Conservation (phyloP, 352 stramenopile species). For the Phytopythium montanum region DNA sequence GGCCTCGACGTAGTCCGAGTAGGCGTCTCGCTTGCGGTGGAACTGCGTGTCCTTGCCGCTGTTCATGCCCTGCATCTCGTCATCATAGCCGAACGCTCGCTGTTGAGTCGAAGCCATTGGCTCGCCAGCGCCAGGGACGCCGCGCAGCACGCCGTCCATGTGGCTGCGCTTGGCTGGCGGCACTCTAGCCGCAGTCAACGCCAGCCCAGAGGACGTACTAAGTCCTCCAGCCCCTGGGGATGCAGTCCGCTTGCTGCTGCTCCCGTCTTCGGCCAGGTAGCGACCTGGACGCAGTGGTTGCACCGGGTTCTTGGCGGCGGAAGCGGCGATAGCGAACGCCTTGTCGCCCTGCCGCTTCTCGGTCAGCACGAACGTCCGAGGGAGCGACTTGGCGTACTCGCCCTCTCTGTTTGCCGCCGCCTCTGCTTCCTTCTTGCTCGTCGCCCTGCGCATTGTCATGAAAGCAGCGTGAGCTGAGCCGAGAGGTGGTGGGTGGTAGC, state of each 20-base stretch:
- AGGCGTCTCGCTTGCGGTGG: conserved; percentile 80
- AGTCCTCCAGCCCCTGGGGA: not conserved
- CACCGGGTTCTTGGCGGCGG: conserved; percentile 45
- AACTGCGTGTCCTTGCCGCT: conserved; percentile 63
- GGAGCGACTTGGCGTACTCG: conserved; percentile 47
- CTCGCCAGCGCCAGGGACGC: conserved; percentile 37
- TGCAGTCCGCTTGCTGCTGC: conserved; percentile 8
- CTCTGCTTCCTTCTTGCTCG: conserved; percentile 33
- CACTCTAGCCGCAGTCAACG: conserved; percentile 26
- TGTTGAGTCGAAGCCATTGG: conserved; percentile 39
- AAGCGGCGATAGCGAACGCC: conserved; percentile 42
- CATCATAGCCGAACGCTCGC: conserved; percentile 55
- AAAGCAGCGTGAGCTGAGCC: not conserved
- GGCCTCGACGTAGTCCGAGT: conserved; percentile 88
- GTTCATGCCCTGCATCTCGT: conserved; percentile 81
- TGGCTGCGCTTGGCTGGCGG: conserved; percentile 68
- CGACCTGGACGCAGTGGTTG: conserved; percentile 44
- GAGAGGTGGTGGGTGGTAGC: not conserved
- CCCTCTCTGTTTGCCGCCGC: conserved; percentile 33
- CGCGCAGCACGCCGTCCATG: conserved; percentile 72
- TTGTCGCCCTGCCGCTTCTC: conserved; percentile 38
- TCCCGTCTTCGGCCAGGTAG: conserved; percentile 35
- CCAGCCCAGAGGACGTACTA: not conserved
- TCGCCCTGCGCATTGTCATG: conserved; percentile 37
- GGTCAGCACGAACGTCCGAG: conserved; percentile 64